Base-by-base conservation (phyloP, 139 green algal genomes). In the Chlamydomonas urium region DNA sequence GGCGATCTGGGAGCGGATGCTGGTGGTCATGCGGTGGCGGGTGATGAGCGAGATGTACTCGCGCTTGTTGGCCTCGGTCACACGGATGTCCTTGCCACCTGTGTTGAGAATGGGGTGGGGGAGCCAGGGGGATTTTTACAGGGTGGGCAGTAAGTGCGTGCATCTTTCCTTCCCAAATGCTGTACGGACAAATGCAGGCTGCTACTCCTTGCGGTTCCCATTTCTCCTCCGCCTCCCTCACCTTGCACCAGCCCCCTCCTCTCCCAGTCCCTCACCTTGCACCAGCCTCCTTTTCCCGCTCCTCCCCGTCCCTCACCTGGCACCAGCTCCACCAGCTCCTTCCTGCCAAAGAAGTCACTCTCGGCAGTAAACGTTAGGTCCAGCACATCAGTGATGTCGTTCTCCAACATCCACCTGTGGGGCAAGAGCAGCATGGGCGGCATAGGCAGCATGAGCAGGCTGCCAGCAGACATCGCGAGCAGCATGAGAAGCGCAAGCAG, bases 11-110 rank as follows among this genome's bases (percentile, higher is more conserved):
- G 83, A 67, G 31, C 78, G 78, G 79, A 99, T 99, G 62, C 87
- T 86, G 35, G 84, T 95, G 21, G 93, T 99, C 95, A 99, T 97
- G 73, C 86, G 81, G 83, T 98, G 91, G 10, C 90, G 81, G 0
- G 95, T 89, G 33, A 97, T 83, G 26, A 97, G 85, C 76, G 97
- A 89, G 38, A 98, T 94, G 75, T 99, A 99, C 76, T 96, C 90
- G 35, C 75, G 72, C 87, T 98, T 99, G 87, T 98, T 99, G 56
- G 86, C 84, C 72, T 98, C 88, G 6, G 92, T 98, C 3, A 99
- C 94, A 38, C 80, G 78, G 32, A 85, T 69, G 21, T 88, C 76
- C 47, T 77, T 78, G 24, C 85, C 85, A 23, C 80, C 68, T 73
- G 69, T n/a, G n/a, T n/a, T n/a, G n/a, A n/a, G n/a, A n/a, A n/a